Evolutionary conservation across 2,329 filamentous ascomycete genomes (phyloP).

Genomic region (Colletotrichum caudatum): DNA sequence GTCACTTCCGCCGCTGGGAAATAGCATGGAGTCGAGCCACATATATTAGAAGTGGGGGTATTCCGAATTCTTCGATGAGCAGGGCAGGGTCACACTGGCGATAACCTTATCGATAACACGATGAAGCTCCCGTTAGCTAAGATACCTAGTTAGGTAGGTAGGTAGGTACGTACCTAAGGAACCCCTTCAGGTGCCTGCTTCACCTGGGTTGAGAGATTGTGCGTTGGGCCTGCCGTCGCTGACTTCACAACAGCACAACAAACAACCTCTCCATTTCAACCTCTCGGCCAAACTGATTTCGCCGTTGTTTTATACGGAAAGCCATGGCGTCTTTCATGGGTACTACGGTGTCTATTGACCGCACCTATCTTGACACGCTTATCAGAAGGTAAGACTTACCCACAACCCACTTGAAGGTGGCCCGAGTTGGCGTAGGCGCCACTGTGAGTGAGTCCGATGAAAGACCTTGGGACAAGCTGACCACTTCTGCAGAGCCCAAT

Average conservation of each 20-base stretch:
- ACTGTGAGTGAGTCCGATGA: neutral
- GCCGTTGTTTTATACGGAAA: slow-evolving; percentile 8
- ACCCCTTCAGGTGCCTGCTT: slow-evolving; percentile 9
- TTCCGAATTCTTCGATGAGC: neutral
- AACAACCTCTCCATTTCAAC: slow-evolving; percentile 17
- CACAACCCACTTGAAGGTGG: slow-evolving; percentile 4
- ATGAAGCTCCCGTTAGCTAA: neutral
- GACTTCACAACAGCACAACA: slow-evolving; percentile 6
- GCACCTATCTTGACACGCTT: slow-evolving; percentile 71
- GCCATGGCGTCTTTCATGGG: slow-evolving; percentile 45
- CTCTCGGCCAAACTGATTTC: neutral
- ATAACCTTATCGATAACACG: slow-evolving; percentile 19
- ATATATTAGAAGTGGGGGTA: neutral
- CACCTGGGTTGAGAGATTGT: slow-evolving; percentile 1
- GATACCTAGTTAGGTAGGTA: neutral
- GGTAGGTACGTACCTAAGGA: neutral
- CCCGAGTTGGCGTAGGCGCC: neutral
- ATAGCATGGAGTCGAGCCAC: slow-evolving; percentile 6
- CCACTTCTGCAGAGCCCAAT: slow-evolving; percentile 45
- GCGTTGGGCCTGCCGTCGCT: neutral
- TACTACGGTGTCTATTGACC: slow-evolving; percentile 60
- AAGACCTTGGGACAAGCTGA: slow-evolving; percentile 16
- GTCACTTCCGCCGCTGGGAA: neutral
- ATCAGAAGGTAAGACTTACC: slow-evolving; percentile 65
- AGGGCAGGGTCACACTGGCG: neutral